Evolutionary conservation across 352 stramenopile species (phyloP).

Genomic region (Peronospora destructor): DNA sequence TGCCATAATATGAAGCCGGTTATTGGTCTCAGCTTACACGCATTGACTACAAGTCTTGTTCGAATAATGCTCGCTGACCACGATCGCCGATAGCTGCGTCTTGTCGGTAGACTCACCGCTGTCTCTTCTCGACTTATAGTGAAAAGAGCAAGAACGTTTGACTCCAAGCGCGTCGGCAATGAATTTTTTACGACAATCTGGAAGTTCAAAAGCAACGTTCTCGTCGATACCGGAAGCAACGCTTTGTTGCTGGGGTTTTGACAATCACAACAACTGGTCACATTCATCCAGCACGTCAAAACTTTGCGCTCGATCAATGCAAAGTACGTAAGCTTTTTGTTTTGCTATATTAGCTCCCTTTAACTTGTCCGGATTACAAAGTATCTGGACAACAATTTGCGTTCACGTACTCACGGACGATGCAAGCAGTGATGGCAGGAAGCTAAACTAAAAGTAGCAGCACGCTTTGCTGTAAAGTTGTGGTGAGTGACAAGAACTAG

Average conservation of each 20-base stretch:
- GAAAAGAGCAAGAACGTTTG: too few relatives aligned
- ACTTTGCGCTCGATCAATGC: conserved; percentile 42
- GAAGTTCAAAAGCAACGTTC: too few relatives aligned
- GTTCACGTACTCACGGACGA: too few relatives aligned
- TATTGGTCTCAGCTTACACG: conserved; percentile 53
- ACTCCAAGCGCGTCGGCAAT: too few relatives aligned
- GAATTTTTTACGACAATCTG: too few relatives aligned
- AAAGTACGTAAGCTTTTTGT: conserved; percentile 67
- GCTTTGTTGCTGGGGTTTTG: too few relatives aligned
- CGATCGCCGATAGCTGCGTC: conserved; percentile 14
- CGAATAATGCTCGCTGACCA: conserved; percentile 31
- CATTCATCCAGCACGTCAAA: conserved; percentile 25
- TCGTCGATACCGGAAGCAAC: too few relatives aligned
- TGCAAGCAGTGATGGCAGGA: too few relatives aligned
- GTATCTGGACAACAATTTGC: conserved; percentile 54
- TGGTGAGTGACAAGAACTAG: conserved; percentile 18
- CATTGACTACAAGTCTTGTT: conserved; percentile 52
- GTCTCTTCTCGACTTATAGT: too few relatives aligned
- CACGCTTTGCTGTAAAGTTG: conserved; percentile 34
- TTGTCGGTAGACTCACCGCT: conserved; percentile 1
- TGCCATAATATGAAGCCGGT: conserved; percentile 55
- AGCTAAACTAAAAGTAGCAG: conserved; percentile 7
- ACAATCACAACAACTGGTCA: conserved; percentile 25
- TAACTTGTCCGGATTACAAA: conserved; percentile 44
- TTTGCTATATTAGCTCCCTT: conserved; percentile 64